phyloP scores from a whole-genome alignment of 495 filamentous ascomycete genomes.

The Hypoxylon lienhwacheense region DNA sequence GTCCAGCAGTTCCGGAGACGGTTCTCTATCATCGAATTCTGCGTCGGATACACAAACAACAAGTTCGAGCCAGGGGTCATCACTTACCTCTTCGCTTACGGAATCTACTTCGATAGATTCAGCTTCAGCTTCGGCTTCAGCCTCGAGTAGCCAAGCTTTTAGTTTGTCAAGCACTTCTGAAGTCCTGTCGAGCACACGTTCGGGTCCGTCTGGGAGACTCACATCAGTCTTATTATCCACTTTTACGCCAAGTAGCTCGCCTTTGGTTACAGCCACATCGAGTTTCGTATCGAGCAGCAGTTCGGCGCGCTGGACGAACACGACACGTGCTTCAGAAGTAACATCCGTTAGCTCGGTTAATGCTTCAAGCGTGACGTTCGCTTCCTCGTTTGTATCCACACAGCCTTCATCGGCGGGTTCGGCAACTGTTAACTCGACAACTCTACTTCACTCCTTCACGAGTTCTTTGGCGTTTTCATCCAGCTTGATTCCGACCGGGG shows the following conservation, averaged over 20 bases:
- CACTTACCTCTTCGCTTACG: constrained; percentile 5
- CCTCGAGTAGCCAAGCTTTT: neutral
- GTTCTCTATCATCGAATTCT: neutral
- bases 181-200: neutral
- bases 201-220: neutral
- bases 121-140: neutral
- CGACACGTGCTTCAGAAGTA: constrained; percentile 3
- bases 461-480: neutral
- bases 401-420: neutral
- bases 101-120: neutral
- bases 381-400: neutral
- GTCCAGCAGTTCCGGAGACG: neutral
- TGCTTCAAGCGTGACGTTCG: neutral
- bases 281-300: neutral
- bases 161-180: neutral
- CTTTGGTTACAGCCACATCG: neutral
- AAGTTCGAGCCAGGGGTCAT: neutral
- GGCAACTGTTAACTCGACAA: neutral
- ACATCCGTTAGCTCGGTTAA: neutral
- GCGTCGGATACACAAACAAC: neutral
- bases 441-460: neutral
- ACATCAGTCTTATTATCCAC: constrained; percentile 15
- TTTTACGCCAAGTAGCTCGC: constrained; percentile 9
- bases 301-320: constrained; percentile 18
- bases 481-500: neutral